These are phyloP conservation scores for Guadua angustifolia DNA, from an alignment of 176 grass and related monocot species.

Conservation along the genomic window DNA sequence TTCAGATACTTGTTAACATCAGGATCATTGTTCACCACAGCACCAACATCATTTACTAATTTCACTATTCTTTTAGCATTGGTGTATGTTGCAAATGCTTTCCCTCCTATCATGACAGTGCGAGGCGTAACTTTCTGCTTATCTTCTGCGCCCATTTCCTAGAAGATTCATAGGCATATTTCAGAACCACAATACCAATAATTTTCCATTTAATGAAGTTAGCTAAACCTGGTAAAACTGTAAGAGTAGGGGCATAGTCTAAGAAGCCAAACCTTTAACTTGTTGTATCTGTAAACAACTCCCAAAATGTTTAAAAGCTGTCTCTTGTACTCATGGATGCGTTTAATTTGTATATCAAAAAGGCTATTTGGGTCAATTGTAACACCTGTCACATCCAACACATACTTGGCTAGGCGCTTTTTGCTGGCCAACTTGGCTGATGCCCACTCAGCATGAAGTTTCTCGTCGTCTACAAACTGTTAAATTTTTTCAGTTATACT, in stretches of 20 bases:
- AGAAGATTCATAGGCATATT: conserved; percentile 37
- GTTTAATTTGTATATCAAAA: conserved; percentile 85
- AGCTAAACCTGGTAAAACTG: conserved; percentile 6
- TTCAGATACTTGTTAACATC: conserved; percentile 76
- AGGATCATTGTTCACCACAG: conserved; percentile 75
- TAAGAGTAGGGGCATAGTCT: conserved; percentile 10
- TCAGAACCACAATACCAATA: conserved; percentile 33
- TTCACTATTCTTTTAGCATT: conserved; percentile 89
- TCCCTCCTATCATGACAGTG: conserved; percentile 73
- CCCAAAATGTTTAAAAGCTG: conserved; percentile 83
- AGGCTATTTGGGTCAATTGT: conserved; percentile 63
- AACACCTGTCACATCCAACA: conserved; percentile 64
- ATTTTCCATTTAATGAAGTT: conserved; percentile 23
- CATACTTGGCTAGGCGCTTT: conserved; percentile 65
- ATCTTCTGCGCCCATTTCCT: conserved; percentile 68
- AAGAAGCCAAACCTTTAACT: conserved; percentile 61
- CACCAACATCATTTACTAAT: conserved; percentile 79
- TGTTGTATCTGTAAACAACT: conserved; percentile 79
- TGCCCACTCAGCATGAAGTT: conserved; percentile 76
- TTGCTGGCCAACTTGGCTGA: conserved; percentile 77
- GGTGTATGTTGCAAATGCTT: conserved; percentile 85
- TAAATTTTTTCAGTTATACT: conserved; percentile 30
- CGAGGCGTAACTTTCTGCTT: conserved; percentile 67
- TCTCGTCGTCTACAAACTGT: conserved; percentile 78
- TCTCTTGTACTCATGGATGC: conserved; percentile 90